Evolutionary conservation across 1,284 basidiomycete species (phyloP).

Genomic region (Thecaphora thlaspeos): DNA sequence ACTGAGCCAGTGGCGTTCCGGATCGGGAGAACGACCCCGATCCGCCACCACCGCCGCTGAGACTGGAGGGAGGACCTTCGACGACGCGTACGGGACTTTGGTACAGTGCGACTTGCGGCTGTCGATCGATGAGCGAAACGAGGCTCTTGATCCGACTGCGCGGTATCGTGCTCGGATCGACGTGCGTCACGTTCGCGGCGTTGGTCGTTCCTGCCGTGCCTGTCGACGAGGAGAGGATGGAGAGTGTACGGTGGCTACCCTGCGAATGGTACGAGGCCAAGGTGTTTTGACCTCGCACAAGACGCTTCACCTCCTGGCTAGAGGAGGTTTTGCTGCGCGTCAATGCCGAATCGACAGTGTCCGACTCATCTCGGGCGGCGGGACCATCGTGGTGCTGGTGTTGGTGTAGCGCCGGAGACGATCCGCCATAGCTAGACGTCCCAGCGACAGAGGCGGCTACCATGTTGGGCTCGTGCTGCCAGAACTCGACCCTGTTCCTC

Average conservation of each 20-base stretch:
- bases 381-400: no score
- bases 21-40: neutral
- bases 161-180: conserved; percentile 15
- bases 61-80: conserved; percentile 7
- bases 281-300: neutral
- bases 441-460: neutral
- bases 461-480: conserved; percentile 40
- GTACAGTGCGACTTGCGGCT: conserved; percentile 35
- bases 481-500: conserved; percentile 26
- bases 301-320: no score
- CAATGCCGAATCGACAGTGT: no score
- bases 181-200: conserved; percentile 22
- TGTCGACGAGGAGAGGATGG: conserved; percentile 18
- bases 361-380: no score
- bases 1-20: neutral
- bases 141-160: conserved; percentile 25
- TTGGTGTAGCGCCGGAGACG: no score
- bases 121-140: conserved; percentile 21
- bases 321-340: no score
- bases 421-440: neutral
- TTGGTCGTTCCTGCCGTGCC: conserved; percentile 5
- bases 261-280: no score
- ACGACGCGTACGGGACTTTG: conserved; percentile 32
- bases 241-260: no score
- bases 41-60: neutral